A percentile compares a stretch with the other conserved stretches of the same genome.
phyloP scores from a whole-genome alignment of 352 stramenopile genomes.

The Discostella stelligera region DNA sequence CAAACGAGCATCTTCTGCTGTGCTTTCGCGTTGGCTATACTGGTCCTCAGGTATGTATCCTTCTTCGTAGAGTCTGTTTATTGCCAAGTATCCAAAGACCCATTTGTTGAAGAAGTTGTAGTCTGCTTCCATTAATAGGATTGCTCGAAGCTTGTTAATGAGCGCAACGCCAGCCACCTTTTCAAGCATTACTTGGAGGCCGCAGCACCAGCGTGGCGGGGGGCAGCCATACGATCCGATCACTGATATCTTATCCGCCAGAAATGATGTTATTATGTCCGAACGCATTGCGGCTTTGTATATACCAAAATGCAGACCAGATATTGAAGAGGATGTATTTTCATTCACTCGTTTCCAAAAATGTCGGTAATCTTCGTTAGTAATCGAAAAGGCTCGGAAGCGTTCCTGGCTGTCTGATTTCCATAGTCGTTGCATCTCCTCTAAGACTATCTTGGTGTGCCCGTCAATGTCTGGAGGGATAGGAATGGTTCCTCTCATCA shows the following conservation, averaged over 20 bases:
- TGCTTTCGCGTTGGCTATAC: too few relatives aligned
- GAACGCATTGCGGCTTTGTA: constrained; percentile 1
- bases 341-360: neutral
- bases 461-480: constrained; percentile 17
- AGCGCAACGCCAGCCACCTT: too few relatives aligned
- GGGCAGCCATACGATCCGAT: neutral
- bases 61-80: neutral
- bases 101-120: constrained; percentile 17
- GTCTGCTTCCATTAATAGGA: constrained; percentile 18
- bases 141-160: constrained; percentile 9
- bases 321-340: too few relatives aligned
- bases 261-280: constrained; percentile 1
- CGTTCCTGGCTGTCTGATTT: neutral
- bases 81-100: too few relatives aligned
- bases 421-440: constrained; percentile 15
- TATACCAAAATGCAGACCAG: constrained; percentile 6
- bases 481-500: constrained; percentile 1
- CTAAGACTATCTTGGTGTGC: constrained; percentile 17
- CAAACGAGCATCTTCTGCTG: too few relatives aligned
- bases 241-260: too few relatives aligned
- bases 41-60: constrained; percentile 9
- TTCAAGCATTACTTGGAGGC: too few relatives aligned
- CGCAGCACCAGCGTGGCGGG: neutral
- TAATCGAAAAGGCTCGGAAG: neutral
- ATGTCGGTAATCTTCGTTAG: constrained; percentile 11